Percentiles rank a stretch among this genome's conserved stretches.
phyloP scores from a whole-genome alignment of 176 grass and related monocot species.

The Zizania latifolia region DNA sequence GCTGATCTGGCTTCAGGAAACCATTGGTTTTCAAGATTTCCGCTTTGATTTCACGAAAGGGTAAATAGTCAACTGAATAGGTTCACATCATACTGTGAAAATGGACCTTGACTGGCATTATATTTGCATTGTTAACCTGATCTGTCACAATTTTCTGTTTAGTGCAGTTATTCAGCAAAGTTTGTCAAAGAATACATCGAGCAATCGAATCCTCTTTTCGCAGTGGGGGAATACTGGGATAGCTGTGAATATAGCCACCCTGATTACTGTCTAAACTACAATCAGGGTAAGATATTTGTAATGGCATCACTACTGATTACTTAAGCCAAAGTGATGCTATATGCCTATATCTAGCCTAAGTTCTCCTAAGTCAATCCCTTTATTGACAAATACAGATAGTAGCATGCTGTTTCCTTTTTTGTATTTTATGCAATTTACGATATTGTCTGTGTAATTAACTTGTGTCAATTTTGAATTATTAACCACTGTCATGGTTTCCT shows the following conservation, averaged over 20 bases:
- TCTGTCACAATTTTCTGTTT: constrained; percentile 25
- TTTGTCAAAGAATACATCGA: constrained; percentile 94
- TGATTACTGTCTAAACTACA: constrained; percentile 60
- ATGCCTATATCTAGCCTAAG: not conserved
- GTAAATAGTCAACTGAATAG: constrained; percentile 38
- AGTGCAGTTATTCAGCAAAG: constrained; percentile 63
- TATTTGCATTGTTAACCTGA: not conserved
- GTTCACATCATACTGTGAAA: not conserved
- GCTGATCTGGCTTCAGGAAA: constrained; percentile 69
- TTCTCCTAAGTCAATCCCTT: not conserved
- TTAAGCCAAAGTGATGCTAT: not conserved
- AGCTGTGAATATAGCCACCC: constrained; percentile 63
- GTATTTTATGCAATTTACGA: not conserved
- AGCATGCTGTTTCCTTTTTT: not conserved
- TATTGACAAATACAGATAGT: not conserved
- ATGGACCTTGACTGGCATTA: not conserved
- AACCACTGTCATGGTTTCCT: not conserved
- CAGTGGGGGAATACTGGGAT: constrained; percentile 94
- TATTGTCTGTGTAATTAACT: not conserved
- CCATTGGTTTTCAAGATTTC: constrained; percentile 85
- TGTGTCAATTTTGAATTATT: not conserved
- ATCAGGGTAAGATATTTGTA: constrained; percentile 57
- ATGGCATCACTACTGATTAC: not conserved
- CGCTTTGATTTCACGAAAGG: constrained; percentile 99
- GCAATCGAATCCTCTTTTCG: constrained; percentile 79